Base-by-base conservation (phyloP, 2,329 filamentous ascomycete genomes). In the Neofusicoccum laricinum region DNA sequence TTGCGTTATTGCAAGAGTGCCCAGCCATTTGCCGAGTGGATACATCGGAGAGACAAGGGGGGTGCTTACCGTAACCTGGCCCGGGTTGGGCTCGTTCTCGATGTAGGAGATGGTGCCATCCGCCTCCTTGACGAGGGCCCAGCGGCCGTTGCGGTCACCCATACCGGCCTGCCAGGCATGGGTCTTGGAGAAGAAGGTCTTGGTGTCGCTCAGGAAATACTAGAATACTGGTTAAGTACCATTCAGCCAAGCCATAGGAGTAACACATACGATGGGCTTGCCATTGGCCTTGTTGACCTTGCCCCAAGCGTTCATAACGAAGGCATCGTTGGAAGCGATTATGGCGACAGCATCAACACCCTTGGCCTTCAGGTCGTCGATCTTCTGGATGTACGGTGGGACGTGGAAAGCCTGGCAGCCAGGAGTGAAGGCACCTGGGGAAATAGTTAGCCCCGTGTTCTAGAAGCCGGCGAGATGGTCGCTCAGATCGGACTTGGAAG, bases 291-390 rank as follows among this genome's bases (percentile, higher is more conserved):
- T 84, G 80, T 96, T 94, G 74, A 92, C 92, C 86, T 96, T 96
- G 80, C 88, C 90, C 91, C 91, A 95, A 63, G 90, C 92, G 71
- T 87, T 89, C 91, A 94, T 94, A 77, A 96, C 92, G 75, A 84
- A 96, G 68, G 88, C 82, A 79, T 96, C 93, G 80, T 96, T 96
- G 82, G 82, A 89, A 66, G 92, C 90, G 73, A 96, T 89, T 74
- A 95, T 87, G 69, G 92, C 86, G 72, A 96, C 86, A 68, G 90
- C 79, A 78, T 96, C 92, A 69, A 96, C 90, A 71, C 91, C 92
- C 85, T 94, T 94, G 75, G 81, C 81, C 81, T 88, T 88, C 78
- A 96, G 83, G 74, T 89, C 82, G 61, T 86, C 81, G 70, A 89
- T 80, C 76, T 91, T 89, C 77, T 86, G 79, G 71, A 94, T 86